Percentiles rank a stretch among this genome's conserved stretches.
Evolutionary conservation across 257 asterid genomes (phyloP).

Genomic region (Penstemon newberryi): DNA sequence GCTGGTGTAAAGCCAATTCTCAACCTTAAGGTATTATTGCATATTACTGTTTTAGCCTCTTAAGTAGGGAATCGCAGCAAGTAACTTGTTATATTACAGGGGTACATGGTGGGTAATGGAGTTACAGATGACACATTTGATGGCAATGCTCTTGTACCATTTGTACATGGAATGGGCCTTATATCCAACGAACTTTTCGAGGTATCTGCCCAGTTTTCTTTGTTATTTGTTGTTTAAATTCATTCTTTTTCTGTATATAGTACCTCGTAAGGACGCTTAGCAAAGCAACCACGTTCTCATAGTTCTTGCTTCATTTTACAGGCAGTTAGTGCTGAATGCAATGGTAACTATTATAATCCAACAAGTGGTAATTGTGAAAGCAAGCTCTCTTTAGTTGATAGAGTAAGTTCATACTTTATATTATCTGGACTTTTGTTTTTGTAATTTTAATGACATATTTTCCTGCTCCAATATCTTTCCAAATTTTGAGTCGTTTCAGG

Average conservation of each 20-base stretch:
- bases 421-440: background rate
- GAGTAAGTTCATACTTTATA: slow-evolving; percentile 41
- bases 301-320: slow-evolving; percentile 38
- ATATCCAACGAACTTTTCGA: slow-evolving; percentile 76
- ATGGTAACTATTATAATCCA: slow-evolving; percentile 65
- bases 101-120: slow-evolving; percentile 98
- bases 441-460: background rate
- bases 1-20: slow-evolving; percentile 64
- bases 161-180: slow-evolving; percentile 95
- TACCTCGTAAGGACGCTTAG: background rate
- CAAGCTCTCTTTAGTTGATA: slow-evolving; percentile 54
- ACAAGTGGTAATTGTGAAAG: slow-evolving; percentile 45
- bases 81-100: slow-evolving; percentile 52
- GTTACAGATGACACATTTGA: slow-evolving; percentile 70
- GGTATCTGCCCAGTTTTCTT: slow-evolving; percentile 44
- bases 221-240: background rate
- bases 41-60: slow-evolving; percentile 13
- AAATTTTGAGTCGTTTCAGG: slow-evolving; percentile 44
- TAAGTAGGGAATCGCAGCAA: slow-evolving; percentile 14
- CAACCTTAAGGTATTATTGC: slow-evolving; percentile 69
- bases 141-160: slow-evolving; percentile 91
- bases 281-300: slow-evolving; percentile 19
- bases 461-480: background rate
- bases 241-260: background rate
- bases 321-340: slow-evolving; percentile 60